Evolutionary conservation across 441 rosid genomes (phyloP).

Genomic region (Aleurites moluccanus): DNA sequence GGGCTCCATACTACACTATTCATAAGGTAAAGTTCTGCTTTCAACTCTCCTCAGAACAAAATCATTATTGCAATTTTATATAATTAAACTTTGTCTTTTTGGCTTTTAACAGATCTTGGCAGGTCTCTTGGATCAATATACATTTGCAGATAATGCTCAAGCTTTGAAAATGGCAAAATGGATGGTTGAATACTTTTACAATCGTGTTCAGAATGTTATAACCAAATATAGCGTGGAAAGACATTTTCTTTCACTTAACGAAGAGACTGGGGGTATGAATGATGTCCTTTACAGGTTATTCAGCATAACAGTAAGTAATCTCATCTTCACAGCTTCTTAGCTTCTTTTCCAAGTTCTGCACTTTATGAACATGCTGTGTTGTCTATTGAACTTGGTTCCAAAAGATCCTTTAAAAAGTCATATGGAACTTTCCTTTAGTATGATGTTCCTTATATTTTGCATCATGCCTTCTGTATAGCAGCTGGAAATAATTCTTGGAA

Average conservation of each 20-base stretch:
- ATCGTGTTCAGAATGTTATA: constrained; percentile 53
- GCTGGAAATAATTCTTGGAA: background rate
- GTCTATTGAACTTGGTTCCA: background rate
- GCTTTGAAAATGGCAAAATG: constrained; percentile 47
- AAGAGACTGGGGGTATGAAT: constrained; percentile 70
- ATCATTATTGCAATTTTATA: background rate
- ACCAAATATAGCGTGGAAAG: constrained; percentile 37
- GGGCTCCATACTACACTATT: constrained; percentile 98
- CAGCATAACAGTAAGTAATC: constrained; percentile 39
- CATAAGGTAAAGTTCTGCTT: constrained; percentile 61
- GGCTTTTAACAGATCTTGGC: constrained; percentile 47
- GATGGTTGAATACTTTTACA: constrained; percentile 60
- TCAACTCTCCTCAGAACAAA: background rate
- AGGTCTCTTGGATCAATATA: constrained; percentile 58
- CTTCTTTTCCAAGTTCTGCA: background rate
- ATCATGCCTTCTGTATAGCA: background rate
- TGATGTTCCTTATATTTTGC: background rate
- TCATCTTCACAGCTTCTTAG: background rate
- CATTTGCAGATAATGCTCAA: constrained; percentile 42
- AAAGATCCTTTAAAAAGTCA: background rate
- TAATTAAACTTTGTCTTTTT: constrained; percentile 12
- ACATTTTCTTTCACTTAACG: constrained; percentile 52
- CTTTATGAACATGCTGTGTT: background rate
- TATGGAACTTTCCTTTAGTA: background rate
- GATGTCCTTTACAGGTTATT: constrained; percentile 54